Conservation (phyloP, 345 rosid genomes). For the Angophora floribunda region DNA sequence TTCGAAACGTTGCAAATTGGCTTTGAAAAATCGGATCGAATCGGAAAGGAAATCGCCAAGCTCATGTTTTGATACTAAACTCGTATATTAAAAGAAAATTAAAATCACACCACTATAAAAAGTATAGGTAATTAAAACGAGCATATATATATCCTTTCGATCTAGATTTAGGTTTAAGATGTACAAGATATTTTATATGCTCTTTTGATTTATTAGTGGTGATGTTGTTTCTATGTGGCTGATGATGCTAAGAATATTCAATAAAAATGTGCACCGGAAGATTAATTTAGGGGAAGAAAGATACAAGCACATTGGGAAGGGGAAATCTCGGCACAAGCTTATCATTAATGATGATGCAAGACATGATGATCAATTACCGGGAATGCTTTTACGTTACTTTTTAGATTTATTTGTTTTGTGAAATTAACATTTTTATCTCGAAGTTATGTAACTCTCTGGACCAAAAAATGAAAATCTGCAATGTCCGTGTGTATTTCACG, state of each 20-base stretch:
- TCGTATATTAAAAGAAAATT: accelerated
- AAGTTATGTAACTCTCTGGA: neutral
- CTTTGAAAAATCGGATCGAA: neutral
- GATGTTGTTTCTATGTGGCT: accelerated
- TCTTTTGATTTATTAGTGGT: neutral
- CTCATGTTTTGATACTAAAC: neutral
- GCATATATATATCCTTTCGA: neutral
- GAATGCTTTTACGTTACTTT: neutral
- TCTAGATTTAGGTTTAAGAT: neutral
- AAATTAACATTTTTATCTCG: neutral
- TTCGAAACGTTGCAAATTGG: neutral
- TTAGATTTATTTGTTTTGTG: no score
- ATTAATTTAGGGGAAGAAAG: neutral
- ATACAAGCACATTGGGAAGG: neutral
- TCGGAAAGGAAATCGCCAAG: accelerated
- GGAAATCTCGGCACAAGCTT: accelerated
- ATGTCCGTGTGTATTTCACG: no score
- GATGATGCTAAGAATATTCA: neutral
- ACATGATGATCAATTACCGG: accelerated
- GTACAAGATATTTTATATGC: neutral
- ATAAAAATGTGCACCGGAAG: accelerated
- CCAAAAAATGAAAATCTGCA: no score
- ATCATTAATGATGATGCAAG: accelerated
- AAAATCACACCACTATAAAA: neutral
- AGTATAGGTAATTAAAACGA: neutral